A percentile compares a stretch with the other conserved stretches of the same genome.
phyloP scores from a whole-genome alignment of 2,329 filamentous ascomycete genomes.

The Phialophora chinensis region DNA sequence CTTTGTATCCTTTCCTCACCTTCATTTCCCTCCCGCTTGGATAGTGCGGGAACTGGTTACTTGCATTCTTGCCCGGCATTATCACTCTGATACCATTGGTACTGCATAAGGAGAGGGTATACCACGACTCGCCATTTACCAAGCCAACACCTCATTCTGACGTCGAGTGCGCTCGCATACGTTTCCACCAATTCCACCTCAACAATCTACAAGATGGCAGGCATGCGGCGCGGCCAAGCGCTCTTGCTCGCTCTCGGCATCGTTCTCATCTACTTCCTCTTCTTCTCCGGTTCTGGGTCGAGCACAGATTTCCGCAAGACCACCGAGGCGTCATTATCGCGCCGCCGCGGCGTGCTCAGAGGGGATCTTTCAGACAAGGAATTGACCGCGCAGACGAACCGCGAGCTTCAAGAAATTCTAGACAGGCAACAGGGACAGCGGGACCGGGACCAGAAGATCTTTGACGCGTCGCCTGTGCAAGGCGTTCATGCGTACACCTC shows the following conservation, averaged over 20 bases:
- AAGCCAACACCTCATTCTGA: background rate
- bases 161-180: background rate
- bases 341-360: conserved; percentile 32
- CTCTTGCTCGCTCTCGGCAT: conserved; percentile 29
- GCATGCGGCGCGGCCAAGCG: conserved; percentile 32
- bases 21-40: background rate
- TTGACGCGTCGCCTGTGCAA: conserved; percentile 19
- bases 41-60: background rate
- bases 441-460: conserved; percentile 26
- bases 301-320: conserved; percentile 34
- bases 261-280: conserved; percentile 36
- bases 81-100: background rate
- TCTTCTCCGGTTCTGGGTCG: conserved; percentile 34
- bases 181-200: background rate
- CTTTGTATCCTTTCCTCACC: background rate
- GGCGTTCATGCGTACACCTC: conserved; percentile 17
- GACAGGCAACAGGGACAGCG: conserved; percentile 30
- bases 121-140: background rate
- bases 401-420: conserved; percentile 36
- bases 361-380: conserved; percentile 37
- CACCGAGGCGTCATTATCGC: conserved; percentile 38
- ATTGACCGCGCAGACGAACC: conserved; percentile 37
- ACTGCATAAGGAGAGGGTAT: background rate
- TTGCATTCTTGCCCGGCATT: background rate
- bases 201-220: conserved; percentile 18